Percentiles rank a stretch among this genome's conserved stretches.
These are phyloP conservation scores for Crithidia bombi DNA, from an alignment of 208 protist genomes.

Conservation along the genomic window DNA sequence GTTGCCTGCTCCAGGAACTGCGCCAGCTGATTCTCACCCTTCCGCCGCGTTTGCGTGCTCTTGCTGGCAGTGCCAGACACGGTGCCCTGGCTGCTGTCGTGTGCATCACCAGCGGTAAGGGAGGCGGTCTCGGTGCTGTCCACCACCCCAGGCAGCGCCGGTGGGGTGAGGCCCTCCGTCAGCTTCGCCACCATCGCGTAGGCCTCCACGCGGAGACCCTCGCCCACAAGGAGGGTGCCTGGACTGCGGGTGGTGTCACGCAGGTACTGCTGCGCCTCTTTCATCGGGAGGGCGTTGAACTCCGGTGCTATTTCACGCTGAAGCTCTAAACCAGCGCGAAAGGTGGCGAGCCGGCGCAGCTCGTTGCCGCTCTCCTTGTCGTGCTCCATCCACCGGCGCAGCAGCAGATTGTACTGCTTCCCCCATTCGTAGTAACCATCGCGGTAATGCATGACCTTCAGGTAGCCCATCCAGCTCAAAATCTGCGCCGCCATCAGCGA, in stretches of 20 bases:
- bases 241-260: constrained; percentile 76
- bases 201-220: constrained; percentile 63
- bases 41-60: constrained; percentile 24
- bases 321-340: constrained; percentile 70
- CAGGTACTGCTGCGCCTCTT: constrained; percentile 65
- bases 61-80: constrained; percentile 14
- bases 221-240: constrained; percentile 57
- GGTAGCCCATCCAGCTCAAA: constrained; percentile 84
- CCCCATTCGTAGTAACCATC: constrained; percentile 87
- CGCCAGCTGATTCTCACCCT: constrained; percentile 42
- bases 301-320: constrained; percentile 82
- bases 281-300: constrained; percentile 77
- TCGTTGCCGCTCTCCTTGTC: constrained; percentile 77
- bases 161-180: constrained; percentile 45
- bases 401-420: constrained; percentile 86
- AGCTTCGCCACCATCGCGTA: constrained; percentile 58
- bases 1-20: constrained; percentile 72
- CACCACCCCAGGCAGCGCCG: constrained; percentile 43
- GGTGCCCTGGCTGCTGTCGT: not conserved
- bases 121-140: constrained; percentile 21
- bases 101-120: constrained; percentile 10
- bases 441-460: constrained; percentile 78
- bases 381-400: constrained; percentile 84
- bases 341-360: constrained; percentile 59
- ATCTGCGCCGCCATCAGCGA: constrained; percentile 86